Percentiles rank a stretch among this genome's conserved stretches.
These are phyloP conservation scores for Zymoseptoria tritici DNA, from an alignment of 2,329 filamentous ascomycete species.

Conservation along the genomic window DNA sequence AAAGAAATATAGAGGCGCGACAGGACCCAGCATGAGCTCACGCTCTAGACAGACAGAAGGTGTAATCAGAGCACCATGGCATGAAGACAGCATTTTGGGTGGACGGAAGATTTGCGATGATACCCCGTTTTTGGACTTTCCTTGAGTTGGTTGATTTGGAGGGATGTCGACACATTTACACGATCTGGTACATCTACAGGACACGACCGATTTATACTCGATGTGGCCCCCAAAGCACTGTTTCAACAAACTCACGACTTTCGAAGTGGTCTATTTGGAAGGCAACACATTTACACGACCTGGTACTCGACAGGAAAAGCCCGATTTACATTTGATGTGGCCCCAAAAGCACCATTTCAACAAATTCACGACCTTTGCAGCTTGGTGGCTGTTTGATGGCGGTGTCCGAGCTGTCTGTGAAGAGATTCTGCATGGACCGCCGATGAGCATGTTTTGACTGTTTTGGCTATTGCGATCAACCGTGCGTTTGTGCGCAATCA, in stretches of 20 bases:
- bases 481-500: not conserved
- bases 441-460: not conserved
- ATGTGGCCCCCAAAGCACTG: not conserved
- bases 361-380: not conserved
- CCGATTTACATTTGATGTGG: not conserved
- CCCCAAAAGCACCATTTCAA: not conserved
- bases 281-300: not conserved
- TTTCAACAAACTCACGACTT: not conserved
- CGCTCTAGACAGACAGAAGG: not conserved
- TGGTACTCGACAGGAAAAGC: not conserved
- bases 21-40: not conserved
- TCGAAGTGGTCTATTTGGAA: too few species aligned
- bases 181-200: not conserved
- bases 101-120: slow-evolving; percentile 1
- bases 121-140: slow-evolving; percentile 1
- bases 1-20: not conserved
- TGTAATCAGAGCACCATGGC: not conserved
- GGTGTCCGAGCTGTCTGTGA: not conserved
- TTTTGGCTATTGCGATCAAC: not conserved
- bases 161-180: not conserved
- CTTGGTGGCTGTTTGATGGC: not conserved
- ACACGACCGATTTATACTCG: not conserved
- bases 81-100: not conserved
- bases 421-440: not conserved
- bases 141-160: not conserved